Percentiles rank a stretch among this genome's conserved stretches.
These are phyloP conservation scores for Metschnikowia chrysomelidarum DNA, from an alignment of 805 yeast species.

Conservation along the genomic window DNA sequence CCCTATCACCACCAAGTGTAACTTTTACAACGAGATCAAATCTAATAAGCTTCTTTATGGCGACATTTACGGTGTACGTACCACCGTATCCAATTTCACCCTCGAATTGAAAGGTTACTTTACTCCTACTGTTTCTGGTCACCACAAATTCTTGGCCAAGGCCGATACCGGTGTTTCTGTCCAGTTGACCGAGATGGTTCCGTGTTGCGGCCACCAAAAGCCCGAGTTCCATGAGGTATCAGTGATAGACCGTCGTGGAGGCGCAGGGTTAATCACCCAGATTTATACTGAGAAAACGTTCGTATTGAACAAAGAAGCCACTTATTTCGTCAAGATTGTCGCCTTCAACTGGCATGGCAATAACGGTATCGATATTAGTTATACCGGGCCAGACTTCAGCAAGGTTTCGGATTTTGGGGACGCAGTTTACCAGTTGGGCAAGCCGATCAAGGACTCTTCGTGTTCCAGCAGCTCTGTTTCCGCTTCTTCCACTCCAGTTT, in stretches of 20 bases:
- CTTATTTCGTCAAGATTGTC: slow-evolving; percentile 13
- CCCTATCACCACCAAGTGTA: slow-evolving; percentile 1
- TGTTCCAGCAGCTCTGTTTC: too few relatives aligned
- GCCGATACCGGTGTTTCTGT: slow-evolving; percentile 16
- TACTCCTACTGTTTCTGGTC: slow-evolving; percentile 7
- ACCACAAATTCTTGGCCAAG: slow-evolving; percentile 9
- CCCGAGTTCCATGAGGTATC: slow-evolving; percentile 4
- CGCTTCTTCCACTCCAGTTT: too few relatives aligned
- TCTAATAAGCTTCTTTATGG: background rate
- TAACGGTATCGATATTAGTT: slow-evolving; percentile 9
- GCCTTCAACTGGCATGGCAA: slow-evolving; percentile 14
- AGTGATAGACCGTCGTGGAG: slow-evolving; percentile 8
- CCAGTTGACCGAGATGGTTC: slow-evolving; percentile 8
- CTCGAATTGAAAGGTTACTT: slow-evolving; percentile 14
- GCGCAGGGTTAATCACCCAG: slow-evolving; percentile 4
- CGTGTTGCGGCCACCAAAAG: slow-evolving; percentile 12
- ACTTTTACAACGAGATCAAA: background rate
- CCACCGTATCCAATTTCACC: slow-evolving; percentile 7
- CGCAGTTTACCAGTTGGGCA: slow-evolving; percentile 6
- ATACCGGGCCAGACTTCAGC: background rate
- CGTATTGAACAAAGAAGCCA: slow-evolving; percentile 4
- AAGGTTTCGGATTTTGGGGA: slow-evolving; percentile 5
- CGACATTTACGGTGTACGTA: slow-evolving; percentile 5
- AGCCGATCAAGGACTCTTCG: too few relatives aligned
- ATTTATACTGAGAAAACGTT: slow-evolving; percentile 2